Evolutionary conservation across 1,284 basidiomycete genomes (phyloP), one percentile per base, ranked within the genome.

Genomic region (Sphaerobolus stellatus): DNA sequence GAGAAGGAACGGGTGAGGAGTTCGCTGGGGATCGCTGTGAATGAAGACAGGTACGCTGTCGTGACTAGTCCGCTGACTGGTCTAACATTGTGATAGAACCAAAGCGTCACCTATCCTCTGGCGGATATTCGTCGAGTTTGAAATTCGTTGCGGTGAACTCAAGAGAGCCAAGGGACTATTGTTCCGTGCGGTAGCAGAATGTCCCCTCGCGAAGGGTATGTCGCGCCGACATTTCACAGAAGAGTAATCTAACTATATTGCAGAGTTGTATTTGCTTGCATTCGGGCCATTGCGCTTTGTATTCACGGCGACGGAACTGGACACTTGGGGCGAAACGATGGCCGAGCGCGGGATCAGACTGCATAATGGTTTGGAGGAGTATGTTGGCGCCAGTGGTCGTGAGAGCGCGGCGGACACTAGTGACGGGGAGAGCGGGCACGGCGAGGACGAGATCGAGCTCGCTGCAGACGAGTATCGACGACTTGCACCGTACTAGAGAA

Each of bases 221-320:
- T 61, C 2, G 9, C 9, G 31, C 33, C 30, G 43, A 43, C 52
- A 34, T 48, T 36, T 29, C 16, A 20, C 30, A 50, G 28, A 52
- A 51, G 50, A 29, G 14, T 24, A 13, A 51, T 14, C 38, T 8
- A 28, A 13, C 31, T 50, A 50, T 14, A 1, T 49, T 25, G 54
- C 68, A 96, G 94, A 87, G 34, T 71, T 97, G 48, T 95, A 96
- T 76, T 75, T 98, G 53, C 66, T 94, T 20, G 90, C 93, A 4
- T 97, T 96, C 71, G 82, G 84, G 4, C 77, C 82, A 0, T 72
- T 97, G 38, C 81, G 92, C 29, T 66, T 74, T 1, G 81, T 79
- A 50, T 96, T 94, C 68, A 81, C 74, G 29, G 61, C 71, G 16
- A 71, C 73, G 18, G 93, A 97, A 66, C 75, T 96, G 60, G 77